Percentiles rank a stretch among this genome's conserved stretches.
Evolutionary conservation across 73 alveolate genomes (phyloP).

Genomic region (Paramecium octaurelia): DNA sequence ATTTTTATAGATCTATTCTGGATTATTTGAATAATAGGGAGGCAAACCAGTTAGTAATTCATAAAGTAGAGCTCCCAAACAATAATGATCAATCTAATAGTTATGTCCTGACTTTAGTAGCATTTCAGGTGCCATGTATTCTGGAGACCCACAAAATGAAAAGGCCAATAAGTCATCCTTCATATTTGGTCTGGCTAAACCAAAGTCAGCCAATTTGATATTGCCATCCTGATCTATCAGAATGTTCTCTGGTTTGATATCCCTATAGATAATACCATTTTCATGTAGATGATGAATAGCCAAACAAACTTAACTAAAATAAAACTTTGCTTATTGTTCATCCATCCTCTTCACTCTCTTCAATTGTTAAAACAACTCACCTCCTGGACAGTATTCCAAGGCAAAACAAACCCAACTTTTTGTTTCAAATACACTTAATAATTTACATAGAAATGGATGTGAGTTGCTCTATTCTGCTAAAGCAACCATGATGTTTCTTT

Average conservation of each 20-base stretch:
- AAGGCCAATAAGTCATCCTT: slow-evolving; percentile 51
- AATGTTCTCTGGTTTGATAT: slow-evolving; percentile 79
- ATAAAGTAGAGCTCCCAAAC: slow-evolving; percentile 70
- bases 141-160: slow-evolving; percentile 78
- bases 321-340: slow-evolving; percentile 69
- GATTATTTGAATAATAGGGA: slow-evolving; percentile 63
- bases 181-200: slow-evolving; percentile 66
- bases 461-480: not conserved
- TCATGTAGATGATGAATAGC: slow-evolving; percentile 77
- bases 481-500: slow-evolving; percentile 64
- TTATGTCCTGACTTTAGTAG: slow-evolving; percentile 65
- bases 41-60: slow-evolving; percentile 70
- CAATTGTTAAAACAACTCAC: slow-evolving; percentile 66
- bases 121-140: slow-evolving; percentile 76
- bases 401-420: slow-evolving; percentile 69
- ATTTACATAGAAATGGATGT: slow-evolving; percentile 75
- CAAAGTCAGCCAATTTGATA: slow-evolving; percentile 66
- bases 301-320: slow-evolving; percentile 66
- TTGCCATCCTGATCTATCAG: slow-evolving; percentile 72
- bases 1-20: slow-evolving; percentile 59
- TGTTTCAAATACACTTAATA: slow-evolving; percentile 76
- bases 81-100: slow-evolving; percentile 64
- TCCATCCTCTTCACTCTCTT: slow-evolving; percentile 69
- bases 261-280: slow-evolving; percentile 68
- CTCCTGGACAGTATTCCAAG: slow-evolving; percentile 61